Evolutionary conservation across 345 rosid genomes (phyloP), one percentile per base, ranked within the genome.

Genomic region (Ceriops zippeliana): DNA sequence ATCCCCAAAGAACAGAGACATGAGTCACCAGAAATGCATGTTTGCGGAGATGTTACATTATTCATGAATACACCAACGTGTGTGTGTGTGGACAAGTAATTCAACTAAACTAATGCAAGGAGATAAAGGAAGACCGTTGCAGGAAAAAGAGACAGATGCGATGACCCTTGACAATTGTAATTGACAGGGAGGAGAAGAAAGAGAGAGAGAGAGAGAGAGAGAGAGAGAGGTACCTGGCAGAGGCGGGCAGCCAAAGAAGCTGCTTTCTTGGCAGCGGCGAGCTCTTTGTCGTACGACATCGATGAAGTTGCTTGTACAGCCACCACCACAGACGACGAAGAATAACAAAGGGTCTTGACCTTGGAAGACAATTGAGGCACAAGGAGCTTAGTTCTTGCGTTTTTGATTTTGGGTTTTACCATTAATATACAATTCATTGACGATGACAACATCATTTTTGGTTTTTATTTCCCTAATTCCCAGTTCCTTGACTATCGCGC

Each of bases 211-310:
- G 16, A 63, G 9, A 15, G 42, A n/a, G 42, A 28, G 58, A 56
- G 20, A 2, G 19, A 11, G 15, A 32, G 2, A 17, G 16, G 62
- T 67, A 82, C 97, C 96, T 83, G 96, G 82, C 98, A 95, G 69
- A 95, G 98, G 65, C 87, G 84, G 79, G 99, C 87, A 34, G 99
- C 96, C 47, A 95, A 85, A 38, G 89, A 85, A 68, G 86, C 93
- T 35, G 96, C 99, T 73, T 85, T 90, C 90, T 86, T 91, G 76
- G 99, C 99, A 32, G 93, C 96, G 27, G 76, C 86, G 72, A 95
- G 90, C 79, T 88, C 96, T 79, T 86, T 87, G 37, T 82, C 89
- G 77, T 95, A 95, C 26, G 59, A 56, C 93, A 88, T 84, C 17
- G 87, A 76, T 34, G 87, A 81, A 6, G 56, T 61, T 2, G 28